These are phyloP conservation scores for Hydnum rufescens DNA, from an alignment of 768 basidiomycete species.

Conservation along the genomic window DNA sequence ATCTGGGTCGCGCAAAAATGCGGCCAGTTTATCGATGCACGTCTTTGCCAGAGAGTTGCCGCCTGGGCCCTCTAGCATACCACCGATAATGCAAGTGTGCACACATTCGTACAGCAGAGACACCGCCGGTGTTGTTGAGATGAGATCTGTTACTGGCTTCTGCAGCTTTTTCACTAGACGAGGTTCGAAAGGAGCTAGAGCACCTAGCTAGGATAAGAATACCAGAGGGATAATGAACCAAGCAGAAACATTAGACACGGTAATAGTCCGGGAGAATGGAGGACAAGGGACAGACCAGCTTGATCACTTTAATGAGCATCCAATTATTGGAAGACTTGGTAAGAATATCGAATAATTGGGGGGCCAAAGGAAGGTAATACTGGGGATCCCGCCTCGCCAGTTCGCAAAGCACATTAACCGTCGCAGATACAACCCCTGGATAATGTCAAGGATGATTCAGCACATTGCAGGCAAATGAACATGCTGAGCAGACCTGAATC, in stretches of 20 bases:
- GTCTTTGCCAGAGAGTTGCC: constrained; percentile 63
- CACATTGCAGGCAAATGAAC: not conserved
- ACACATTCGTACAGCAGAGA: constrained; percentile 96
- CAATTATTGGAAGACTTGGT: constrained; percentile 95
- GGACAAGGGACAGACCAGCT: constrained; percentile 41
- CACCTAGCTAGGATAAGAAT: constrained; percentile 51
- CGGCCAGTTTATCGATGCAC: constrained; percentile 85
- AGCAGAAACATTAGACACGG: not conserved
- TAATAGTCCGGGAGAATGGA: not conserved
- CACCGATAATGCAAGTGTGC: constrained; percentile 91
- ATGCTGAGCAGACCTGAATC: constrained; percentile 34
- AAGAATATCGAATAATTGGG: constrained; percentile 79
- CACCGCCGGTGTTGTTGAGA: constrained; percentile 87
- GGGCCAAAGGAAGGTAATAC: constrained; percentile 73
- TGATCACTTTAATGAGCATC: constrained; percentile 99
- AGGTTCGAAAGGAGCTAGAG: constrained; percentile 77
- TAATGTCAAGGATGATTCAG: no score
- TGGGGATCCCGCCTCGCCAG: constrained; percentile 59
- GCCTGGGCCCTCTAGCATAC: constrained; percentile 68
- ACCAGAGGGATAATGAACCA: constrained; percentile 2
- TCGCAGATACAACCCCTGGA: constrained; percentile 86
- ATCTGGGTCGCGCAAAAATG: constrained; percentile 80
- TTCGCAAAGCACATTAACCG: constrained; percentile 89
- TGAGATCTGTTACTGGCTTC: constrained; percentile 84
- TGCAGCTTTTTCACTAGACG: constrained; percentile 88